Conservation (phyloP, 495 filamentous ascomycete genomes). For the Cryomyces minteri region DNA sequence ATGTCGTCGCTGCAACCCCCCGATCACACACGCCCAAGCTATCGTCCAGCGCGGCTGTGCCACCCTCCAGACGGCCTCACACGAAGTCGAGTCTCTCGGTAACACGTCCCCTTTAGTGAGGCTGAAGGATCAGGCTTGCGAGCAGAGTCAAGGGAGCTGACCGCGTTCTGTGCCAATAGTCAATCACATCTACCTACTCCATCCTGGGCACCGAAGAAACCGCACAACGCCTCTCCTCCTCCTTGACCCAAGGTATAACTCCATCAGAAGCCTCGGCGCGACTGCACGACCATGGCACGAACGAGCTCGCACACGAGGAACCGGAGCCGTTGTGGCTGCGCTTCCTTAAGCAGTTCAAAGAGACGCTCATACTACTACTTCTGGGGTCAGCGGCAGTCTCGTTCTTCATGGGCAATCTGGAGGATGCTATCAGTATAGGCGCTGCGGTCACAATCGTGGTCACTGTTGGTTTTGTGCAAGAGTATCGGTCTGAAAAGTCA, state of each 20-base stretch:
- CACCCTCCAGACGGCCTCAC: neutral
- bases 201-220: slow-evolving; percentile 56
- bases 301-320: slow-evolving; percentile 85
- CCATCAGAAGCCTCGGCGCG: slow-evolving; percentile 64
- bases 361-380: slow-evolving; percentile 76
- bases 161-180: slow-evolving; percentile 17
- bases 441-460: slow-evolving; percentile 94
- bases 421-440: slow-evolving; percentile 89
- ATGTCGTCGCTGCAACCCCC: slow-evolving; percentile 25
- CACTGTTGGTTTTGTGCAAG: slow-evolving; percentile 88
- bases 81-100: neutral
- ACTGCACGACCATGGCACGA: slow-evolving; percentile 64
- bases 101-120: neutral
- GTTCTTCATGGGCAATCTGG: slow-evolving; percentile 82
- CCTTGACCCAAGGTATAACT: slow-evolving; percentile 59
- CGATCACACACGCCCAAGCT: slow-evolving; percentile 11
- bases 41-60: neutral
- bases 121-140: neutral
- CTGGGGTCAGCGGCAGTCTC: slow-evolving; percentile 80
- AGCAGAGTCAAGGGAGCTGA: neutral
- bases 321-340: slow-evolving; percentile 88
- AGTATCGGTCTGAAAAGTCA: slow-evolving; percentile 94
- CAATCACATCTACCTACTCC: slow-evolving; percentile 40
- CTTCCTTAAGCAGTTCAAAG: slow-evolving; percentile 91
- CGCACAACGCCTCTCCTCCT: slow-evolving; percentile 63